Conservation (phyloP, 148 eudicot genomes). For the Amaranthus cruentus region DNA sequence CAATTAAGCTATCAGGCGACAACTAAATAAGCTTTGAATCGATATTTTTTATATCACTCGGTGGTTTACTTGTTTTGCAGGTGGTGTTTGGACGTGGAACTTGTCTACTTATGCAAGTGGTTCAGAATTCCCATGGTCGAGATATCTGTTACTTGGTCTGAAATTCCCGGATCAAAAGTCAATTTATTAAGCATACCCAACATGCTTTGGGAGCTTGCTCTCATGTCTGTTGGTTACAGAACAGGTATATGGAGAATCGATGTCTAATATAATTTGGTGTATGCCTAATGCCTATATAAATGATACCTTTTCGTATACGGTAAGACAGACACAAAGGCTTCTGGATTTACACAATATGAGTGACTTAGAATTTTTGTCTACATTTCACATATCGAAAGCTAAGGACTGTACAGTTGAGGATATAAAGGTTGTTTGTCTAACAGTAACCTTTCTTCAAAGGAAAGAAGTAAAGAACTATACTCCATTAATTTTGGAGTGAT, state of each 20-base stretch:
- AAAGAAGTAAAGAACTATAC: neutral
- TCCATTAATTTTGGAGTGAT: constrained; percentile 6
- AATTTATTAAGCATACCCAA: constrained; percentile 78
- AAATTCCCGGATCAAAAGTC: constrained; percentile 96
- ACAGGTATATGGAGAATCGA: constrained; percentile 76
- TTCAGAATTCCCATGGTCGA: constrained; percentile 66
- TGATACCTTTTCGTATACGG: constrained; percentile 8
- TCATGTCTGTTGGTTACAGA: constrained; percentile 87
- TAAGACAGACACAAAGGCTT: neutral
- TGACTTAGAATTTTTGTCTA: constrained; percentile 7
- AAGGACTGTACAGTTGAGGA: neutral
- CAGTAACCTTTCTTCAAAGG: neutral
- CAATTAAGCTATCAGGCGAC: too few species aligned
- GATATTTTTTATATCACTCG: too few species aligned
- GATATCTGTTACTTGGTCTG: constrained; percentile 89
- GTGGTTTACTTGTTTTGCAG: constrained; percentile 30
- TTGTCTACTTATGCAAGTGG: constrained; percentile 78
- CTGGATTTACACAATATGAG: constrained; percentile 8
- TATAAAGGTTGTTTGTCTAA: neutral
- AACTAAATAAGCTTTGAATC: too few species aligned
- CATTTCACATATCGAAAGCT: neutral
- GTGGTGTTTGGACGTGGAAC: constrained; percentile 99
- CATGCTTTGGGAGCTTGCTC: constrained; percentile 94
- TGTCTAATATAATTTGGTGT: constrained; percentile 22
- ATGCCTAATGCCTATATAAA: neutral